Evolutionary conservation across 2,329 filamentous ascomycete species (phyloP).

Genomic region (Parafenestella ontariensis): DNA sequence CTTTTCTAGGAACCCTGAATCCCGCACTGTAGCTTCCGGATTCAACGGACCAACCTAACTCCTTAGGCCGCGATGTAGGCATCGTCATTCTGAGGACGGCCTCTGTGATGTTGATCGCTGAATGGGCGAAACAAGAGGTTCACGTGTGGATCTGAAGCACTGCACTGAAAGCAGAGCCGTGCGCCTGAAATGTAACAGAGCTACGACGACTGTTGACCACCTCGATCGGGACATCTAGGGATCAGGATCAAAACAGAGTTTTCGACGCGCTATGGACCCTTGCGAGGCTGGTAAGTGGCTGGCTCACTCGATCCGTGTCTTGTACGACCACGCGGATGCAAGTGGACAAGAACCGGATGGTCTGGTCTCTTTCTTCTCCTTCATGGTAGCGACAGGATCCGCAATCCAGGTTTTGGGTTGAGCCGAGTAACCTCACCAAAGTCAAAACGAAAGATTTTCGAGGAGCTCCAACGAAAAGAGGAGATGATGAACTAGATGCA

Average conservation of each 20-base stretch:
- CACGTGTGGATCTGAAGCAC: background rate
- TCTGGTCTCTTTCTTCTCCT: slow-evolving; percentile 20
- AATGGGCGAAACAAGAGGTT: background rate
- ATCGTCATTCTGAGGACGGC: background rate
- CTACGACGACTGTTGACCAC: background rate
- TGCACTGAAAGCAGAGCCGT: background rate
- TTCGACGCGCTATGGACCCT: slow-evolving; percentile 6
- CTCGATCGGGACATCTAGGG: background rate
- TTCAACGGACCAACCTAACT: background rate
- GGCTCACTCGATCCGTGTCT: slow-evolving; percentile 7
- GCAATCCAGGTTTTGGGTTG: slow-evolving; percentile 41
- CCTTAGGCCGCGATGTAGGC: background rate
- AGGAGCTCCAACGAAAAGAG: slow-evolving; percentile 15
- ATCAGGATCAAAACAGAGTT: background rate
- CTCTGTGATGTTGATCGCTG: background rate
- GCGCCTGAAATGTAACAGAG: background rate
- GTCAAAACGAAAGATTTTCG: slow-evolving; percentile 20
- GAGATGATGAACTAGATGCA: slow-evolving; percentile 14
- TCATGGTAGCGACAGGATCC: slow-evolving; percentile 31
- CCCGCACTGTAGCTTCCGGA: background rate
- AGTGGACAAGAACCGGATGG: slow-evolving; percentile 9
- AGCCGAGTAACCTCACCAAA: slow-evolving; percentile 36
- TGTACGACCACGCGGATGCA: slow-evolving; percentile 26
- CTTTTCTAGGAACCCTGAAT: background rate
- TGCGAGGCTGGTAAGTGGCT: slow-evolving; percentile 19